These are phyloP conservation scores for Chlamydomonas incerta DNA, from an alignment of 139 green algal genomes.

Conservation along the genomic window DNA sequence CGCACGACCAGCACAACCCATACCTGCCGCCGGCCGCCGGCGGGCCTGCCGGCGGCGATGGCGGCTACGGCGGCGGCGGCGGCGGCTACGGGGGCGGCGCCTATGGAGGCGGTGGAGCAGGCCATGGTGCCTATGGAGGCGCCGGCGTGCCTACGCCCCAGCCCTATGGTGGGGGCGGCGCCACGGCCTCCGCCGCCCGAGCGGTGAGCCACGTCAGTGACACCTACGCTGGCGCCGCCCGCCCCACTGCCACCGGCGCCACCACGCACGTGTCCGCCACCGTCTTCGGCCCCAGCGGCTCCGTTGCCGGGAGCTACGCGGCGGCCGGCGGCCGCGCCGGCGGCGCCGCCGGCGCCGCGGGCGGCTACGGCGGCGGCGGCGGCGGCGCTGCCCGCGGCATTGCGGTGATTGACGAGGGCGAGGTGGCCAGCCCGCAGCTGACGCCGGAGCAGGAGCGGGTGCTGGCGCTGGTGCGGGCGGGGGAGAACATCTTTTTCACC, in stretches of 20 bases:
- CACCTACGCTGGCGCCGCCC: not conserved
- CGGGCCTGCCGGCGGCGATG: not conserved
- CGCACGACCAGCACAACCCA: not conserved
- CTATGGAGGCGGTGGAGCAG: too few species aligned
- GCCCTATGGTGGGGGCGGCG: not conserved
- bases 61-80: not conserved
- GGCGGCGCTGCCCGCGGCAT: not conserved
- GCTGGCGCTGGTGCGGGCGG: slow-evolving; percentile 57
- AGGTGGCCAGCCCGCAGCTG: slow-evolving; percentile 47
- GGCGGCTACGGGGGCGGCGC: not conserved
- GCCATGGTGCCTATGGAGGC: not conserved
- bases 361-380: not conserved
- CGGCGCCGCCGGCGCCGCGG: too few species aligned
- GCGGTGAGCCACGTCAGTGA: not conserved
- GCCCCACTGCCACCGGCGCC: not conserved
- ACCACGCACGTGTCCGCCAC: slow-evolving; percentile 19
- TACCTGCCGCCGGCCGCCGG: not conserved
- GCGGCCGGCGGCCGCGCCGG: not conserved
- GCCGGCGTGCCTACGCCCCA: not conserved
- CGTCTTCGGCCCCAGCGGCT: not conserved
- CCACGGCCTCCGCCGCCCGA: not conserved
- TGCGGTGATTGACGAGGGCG: slow-evolving; percentile 6
- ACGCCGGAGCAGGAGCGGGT: slow-evolving; percentile 56
- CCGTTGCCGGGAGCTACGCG: not conserved
- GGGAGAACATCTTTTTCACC: slow-evolving; percentile 79